phyloP scores from a whole-genome alignment of 768 basidiomycete species.

The Roridomyces roridus region DNA sequence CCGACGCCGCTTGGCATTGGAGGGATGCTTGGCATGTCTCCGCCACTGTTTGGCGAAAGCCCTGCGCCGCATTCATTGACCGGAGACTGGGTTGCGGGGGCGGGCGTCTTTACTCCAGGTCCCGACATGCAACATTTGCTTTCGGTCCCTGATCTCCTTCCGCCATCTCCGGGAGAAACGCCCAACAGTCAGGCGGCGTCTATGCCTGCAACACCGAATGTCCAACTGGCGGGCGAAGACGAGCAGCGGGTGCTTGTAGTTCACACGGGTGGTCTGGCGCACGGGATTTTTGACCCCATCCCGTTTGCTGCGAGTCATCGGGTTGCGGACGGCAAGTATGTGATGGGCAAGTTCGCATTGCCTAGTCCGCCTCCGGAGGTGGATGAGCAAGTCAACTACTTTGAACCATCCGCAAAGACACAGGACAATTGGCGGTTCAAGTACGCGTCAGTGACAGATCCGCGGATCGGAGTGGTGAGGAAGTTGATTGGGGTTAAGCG shows the following conservation, averaged over 20 bases:
- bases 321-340: conserved; percentile 75
- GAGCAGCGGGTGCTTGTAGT: conserved; percentile 3
- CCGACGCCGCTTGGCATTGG: conserved; percentile 36
- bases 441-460: conserved; percentile 73
- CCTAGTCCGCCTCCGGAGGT: conserved; percentile 67
- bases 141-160: conserved; percentile 47
- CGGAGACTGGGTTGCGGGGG: conserved; percentile 11
- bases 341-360: conserved; percentile 72
- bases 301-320: conserved; percentile 72
- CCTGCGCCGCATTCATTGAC: conserved; percentile 11
- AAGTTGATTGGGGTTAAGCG: conserved; percentile 77
- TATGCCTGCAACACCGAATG: conserved; percentile 58
- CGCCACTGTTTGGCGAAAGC: conserved; percentile 32
- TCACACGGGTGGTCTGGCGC: conserved; percentile 26
- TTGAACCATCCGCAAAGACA: conserved; percentile 27
- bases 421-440: conserved; percentile 51
- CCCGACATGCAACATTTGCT: conserved; percentile 37
- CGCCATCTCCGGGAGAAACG: conserved; percentile 59
- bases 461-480: conserved; percentile 69
- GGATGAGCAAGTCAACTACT: conserved; percentile 32
- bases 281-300: conserved; percentile 69
- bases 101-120: conserved; percentile 25
- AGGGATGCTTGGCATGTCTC: conserved; percentile 32
- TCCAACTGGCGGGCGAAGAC: conserved; percentile 46
- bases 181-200: conserved; percentile 45